Evolutionary conservation across 169 alveolate genomes (phyloP).

Genomic region (Perkinsus marinus): DNA sequence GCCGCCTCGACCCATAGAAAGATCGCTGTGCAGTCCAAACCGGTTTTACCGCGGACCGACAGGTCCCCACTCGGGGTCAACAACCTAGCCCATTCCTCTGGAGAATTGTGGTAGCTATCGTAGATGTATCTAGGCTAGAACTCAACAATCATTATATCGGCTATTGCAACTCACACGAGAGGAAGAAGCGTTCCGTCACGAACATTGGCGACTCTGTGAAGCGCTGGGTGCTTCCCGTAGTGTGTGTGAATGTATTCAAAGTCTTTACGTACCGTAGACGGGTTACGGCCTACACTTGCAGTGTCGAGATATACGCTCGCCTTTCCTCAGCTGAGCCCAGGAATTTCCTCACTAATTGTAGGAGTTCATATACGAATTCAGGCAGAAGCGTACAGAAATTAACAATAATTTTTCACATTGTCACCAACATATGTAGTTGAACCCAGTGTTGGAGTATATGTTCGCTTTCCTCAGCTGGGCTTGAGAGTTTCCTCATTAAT

Average conservation of each 20-base stretch:
- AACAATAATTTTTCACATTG: too few species aligned
- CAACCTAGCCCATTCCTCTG: background rate
- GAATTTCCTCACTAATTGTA: too few species aligned
- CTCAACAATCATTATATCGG: too few species aligned
- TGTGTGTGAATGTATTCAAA: background rate
- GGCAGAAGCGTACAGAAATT: too few species aligned
- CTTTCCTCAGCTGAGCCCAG: too few species aligned
- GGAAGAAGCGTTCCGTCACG: background rate
- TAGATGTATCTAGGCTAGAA: background rate
- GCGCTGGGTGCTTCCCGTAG: background rate
- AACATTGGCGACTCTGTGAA: background rate
- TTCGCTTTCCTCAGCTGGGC: too few species aligned
- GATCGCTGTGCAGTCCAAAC: background rate
- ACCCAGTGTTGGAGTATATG: too few species aligned
- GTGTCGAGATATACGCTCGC: too few species aligned
- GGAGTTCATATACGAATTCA: too few species aligned
- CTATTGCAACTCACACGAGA: background rate
- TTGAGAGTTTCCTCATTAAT: too few species aligned
- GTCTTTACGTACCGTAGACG: background rate
- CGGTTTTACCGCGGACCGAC: background rate
- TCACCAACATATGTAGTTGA: too few species aligned
- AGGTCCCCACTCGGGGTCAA: background rate
- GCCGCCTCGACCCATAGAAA: background rate
- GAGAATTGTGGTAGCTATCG: background rate
- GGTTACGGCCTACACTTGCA: background rate